These are phyloP conservation scores for Clathrus columnatus DNA, from an alignment of 768 basidiomycete species.

Conservation along the genomic window DNA sequence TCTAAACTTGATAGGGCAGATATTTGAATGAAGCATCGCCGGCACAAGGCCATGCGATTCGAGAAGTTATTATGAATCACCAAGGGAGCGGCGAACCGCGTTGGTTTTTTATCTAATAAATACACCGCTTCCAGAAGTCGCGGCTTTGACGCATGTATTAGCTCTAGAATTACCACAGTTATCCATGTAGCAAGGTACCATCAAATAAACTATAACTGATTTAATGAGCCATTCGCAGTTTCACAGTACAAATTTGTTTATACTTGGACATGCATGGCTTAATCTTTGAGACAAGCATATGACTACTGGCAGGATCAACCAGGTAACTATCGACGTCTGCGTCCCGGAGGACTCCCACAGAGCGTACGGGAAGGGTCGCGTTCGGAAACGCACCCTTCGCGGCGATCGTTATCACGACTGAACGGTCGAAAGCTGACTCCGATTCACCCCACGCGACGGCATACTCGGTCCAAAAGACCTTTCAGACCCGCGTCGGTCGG, in stretches of 20 bases:
- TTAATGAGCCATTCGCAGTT: constrained; percentile 79
- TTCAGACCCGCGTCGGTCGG: no score
- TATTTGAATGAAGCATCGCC: constrained; percentile 45
- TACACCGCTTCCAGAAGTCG: constrained; percentile 65
- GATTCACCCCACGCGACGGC: constrained; percentile 13
- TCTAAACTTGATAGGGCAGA: constrained; percentile 51
- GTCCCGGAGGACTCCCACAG: no score
- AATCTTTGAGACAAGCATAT: constrained; percentile 81
- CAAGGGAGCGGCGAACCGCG: constrained; percentile 22
- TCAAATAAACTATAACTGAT: constrained; percentile 80
- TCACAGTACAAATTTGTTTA: constrained; percentile 65
- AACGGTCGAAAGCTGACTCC: constrained; percentile 13
- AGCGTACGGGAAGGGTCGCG: constrained; percentile 73
- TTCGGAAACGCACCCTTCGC: constrained; percentile 19
- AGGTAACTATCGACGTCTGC: no score
- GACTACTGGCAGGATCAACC: constrained; percentile 81
- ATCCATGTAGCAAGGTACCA: constrained; percentile 65
- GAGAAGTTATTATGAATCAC: constrained; percentile 60
- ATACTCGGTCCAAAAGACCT: constrained; percentile 23
- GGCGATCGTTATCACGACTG: constrained; percentile 10
- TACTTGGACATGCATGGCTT: constrained; percentile 80
- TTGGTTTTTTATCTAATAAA: no score
- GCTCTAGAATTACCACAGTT: constrained; percentile 76
- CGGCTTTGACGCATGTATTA: constrained; percentile 66
- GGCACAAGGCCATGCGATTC: constrained; percentile 65